Evolutionary conservation across 73 alveolate species (phyloP).

Genomic region (Paramecium biaurelia): DNA sequence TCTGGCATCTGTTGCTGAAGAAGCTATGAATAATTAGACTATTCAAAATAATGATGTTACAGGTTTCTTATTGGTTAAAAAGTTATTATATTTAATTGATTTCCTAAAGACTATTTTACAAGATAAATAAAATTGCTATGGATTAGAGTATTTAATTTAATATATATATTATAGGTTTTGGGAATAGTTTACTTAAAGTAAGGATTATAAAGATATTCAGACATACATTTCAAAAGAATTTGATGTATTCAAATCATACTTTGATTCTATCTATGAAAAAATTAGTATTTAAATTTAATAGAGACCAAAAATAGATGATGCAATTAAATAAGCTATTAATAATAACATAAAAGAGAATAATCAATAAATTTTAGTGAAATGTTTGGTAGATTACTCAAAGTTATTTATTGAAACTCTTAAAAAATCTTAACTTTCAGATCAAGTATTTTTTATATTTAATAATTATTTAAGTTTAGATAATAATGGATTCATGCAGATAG

Average conservation of each 20-base stretch:
- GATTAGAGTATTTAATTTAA: slow-evolving; percentile 9
- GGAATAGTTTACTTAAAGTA: slow-evolving; percentile 55
- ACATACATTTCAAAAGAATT: slow-evolving; percentile 55
- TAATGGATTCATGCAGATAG: slow-evolving; percentile 61
- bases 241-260: slow-evolving; percentile 58
- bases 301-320: not conserved
- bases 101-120: slow-evolving; percentile 3
- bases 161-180: not conserved
- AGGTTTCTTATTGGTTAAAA: slow-evolving; percentile 52
- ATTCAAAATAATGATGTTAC: slow-evolving; percentile 41
- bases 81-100: slow-evolving; percentile 39
- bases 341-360: not conserved
- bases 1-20: slow-evolving; percentile 67
- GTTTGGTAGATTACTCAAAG: slow-evolving; percentile 24
- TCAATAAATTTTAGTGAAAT: slow-evolving; percentile 6
- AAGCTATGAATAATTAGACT: slow-evolving; percentile 56
- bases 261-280: slow-evolving; percentile 55
- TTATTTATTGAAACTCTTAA: not conserved
- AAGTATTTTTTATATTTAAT: not conserved
- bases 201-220: slow-evolving; percentile 61
- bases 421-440: not conserved
- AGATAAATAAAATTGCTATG: slow-evolving; percentile 50
- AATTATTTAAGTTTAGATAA: not conserved
- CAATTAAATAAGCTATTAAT: slow-evolving; percentile 36
- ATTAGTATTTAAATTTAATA: not conserved